Conservation (phyloP, 148 eudicot species). For the Camellia lanceoleosa region DNA sequence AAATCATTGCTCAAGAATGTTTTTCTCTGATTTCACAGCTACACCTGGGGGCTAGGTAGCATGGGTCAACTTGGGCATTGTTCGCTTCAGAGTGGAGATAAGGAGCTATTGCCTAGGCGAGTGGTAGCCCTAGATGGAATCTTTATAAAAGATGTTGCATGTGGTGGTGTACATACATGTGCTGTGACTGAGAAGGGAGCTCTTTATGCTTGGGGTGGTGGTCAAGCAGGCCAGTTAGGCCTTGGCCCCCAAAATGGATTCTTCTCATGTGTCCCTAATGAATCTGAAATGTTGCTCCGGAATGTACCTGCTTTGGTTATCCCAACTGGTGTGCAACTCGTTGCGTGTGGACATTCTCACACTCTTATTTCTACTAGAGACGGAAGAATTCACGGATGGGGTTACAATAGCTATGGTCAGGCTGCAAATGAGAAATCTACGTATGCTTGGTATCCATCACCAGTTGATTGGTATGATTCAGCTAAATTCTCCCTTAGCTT, state of each 20-base stretch:
- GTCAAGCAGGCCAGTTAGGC: conserved; percentile 92
- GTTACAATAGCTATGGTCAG: conserved; percentile 93
- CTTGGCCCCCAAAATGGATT: conserved; percentile 75
- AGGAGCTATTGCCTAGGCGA: conserved; percentile 84
- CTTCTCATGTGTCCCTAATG: conserved; percentile 63
- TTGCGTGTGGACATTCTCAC: conserved; percentile 97
- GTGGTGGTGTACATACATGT: conserved; percentile 98
- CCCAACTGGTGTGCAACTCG: conserved; percentile 65
- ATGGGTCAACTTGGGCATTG: conserved; percentile 99
- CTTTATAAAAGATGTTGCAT: conserved; percentile 58
- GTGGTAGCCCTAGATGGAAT: conserved; percentile 82
- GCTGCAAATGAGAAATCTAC: conserved; percentile 89
- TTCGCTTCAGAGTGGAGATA: conserved; percentile 85
- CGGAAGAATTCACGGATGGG: conserved; percentile 98
- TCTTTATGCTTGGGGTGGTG: conserved; percentile 98
- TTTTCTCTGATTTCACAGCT: conserved; percentile 43
- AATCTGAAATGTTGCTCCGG: conserved; percentile 60
- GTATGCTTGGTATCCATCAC: conserved; percentile 98
- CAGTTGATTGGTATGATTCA: conserved; percentile 85
- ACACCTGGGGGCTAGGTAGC: conserved; percentile 96
- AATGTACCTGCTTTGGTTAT: conserved; percentile 78
- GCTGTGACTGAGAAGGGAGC: conserved; percentile 87
- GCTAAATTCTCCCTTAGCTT: background rate
- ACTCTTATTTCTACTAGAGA: conserved; percentile 83
- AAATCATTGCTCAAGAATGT: background rate